These are phyloP conservation scores for Aegilops sharonensis DNA, from an alignment of 176 grass and related monocot genomes.

Conservation along the genomic window DNA sequence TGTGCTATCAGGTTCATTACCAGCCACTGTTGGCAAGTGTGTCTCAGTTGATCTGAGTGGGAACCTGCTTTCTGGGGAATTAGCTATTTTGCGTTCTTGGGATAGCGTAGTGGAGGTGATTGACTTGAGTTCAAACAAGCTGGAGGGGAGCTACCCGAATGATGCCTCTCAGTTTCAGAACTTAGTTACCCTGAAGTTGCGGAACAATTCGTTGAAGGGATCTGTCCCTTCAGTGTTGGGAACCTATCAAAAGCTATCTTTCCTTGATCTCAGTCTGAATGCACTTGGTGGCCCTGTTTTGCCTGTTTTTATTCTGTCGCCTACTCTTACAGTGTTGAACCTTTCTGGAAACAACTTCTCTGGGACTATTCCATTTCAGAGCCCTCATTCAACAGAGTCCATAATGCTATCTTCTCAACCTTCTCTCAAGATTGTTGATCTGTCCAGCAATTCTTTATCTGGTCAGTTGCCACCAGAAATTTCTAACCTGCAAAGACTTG, in stretches of 20 bases:
- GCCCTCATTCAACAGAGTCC: slow-evolving; percentile 70
- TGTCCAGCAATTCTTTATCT: slow-evolving; percentile 80
- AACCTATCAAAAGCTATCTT: slow-evolving; percentile 70
- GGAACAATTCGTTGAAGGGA: slow-evolving; percentile 73
- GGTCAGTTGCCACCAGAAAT: slow-evolving; percentile 75
- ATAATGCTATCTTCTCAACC: slow-evolving; percentile 56
- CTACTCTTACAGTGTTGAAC: slow-evolving; percentile 67
- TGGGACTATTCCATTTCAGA: slow-evolving; percentile 78
- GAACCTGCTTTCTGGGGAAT: slow-evolving; percentile 61
- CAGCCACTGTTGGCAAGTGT: slow-evolving; percentile 50
- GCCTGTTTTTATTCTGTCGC: slow-evolving; percentile 60
- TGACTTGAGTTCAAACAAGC: slow-evolving; percentile 88
- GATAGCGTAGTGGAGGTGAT: slow-evolving; percentile 60
- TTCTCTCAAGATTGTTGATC: slow-evolving; percentile 70
- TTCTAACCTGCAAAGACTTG: slow-evolving; percentile 71
- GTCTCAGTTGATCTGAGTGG: slow-evolving; percentile 75
- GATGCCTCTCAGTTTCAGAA: slow-evolving; percentile 76
- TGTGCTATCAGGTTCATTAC: slow-evolving; percentile 73
- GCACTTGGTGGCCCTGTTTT: slow-evolving; percentile 70
- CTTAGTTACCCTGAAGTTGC: slow-evolving; percentile 66
- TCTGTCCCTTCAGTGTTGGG: slow-evolving; percentile 74
- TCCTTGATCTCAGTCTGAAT: slow-evolving; percentile 86
- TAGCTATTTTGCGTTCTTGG: slow-evolving; percentile 74
- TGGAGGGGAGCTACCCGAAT: slow-evolving; percentile 78
- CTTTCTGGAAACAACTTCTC: slow-evolving; percentile 80